Base-by-base conservation (phyloP, 805 yeast species). In the Wickerhamomyces ciferrii region DNA sequence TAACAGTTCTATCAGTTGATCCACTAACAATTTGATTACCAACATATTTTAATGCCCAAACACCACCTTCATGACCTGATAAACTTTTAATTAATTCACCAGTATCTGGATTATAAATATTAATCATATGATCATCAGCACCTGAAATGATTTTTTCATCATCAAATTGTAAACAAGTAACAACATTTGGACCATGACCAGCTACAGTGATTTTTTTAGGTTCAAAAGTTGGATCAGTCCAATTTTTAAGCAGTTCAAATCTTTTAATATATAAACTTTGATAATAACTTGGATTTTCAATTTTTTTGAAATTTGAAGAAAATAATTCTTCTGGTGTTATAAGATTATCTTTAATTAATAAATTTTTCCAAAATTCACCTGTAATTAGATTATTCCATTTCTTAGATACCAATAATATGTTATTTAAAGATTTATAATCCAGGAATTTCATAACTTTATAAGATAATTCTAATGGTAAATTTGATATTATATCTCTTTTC, bases 21-120 rank as follows among this genome's bases (percentile, higher is more conserved):
- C 98, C 99, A 49, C 95, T 86, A 1, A 92, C 96, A 40, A 94
- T 72, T 9, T 90, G 88, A 56, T 83, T 81, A 20, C 87, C 90
- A 45, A 78, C 73, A 60, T 90, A 91, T 65, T 92, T 89, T 62
- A 94, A 74, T 1, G 99, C 98, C 99, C 99, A 94, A 5, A 94
- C 99, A 36, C 99, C 99, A 40, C 99, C 99, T 45, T 86, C 96
- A 61, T 94, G 99, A 8, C 97, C 97, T 39, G 75, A 72, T 39
- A 94, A 71, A 6, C 81, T 81, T 38, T 76, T 70, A 9, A 82
- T 58, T 43, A 84, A 70, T 38, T 69, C 68, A 5, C 97, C 97
- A 1, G 86, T 79, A 27, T 73, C 69, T 1, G 97, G 81, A 53
- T 84, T 84, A 65, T 87, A 89, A 9, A 94, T 82, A 52, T 87